phyloP scores from a whole-genome alignment of 148 eudicot species.

The Pharnaceum exiguum region DNA sequence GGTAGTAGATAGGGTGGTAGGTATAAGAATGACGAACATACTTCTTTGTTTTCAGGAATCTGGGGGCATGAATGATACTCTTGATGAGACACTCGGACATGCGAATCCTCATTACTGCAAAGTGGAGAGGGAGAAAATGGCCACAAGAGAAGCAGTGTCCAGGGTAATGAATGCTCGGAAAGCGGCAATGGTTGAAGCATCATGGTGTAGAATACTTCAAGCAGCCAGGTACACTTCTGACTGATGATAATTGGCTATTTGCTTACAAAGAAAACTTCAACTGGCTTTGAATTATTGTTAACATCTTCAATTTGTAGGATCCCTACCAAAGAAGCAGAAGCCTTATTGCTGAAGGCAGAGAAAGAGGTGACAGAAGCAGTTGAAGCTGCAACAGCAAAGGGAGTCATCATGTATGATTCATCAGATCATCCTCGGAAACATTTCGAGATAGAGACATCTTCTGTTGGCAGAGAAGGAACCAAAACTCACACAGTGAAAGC shows the following conservation, averaged over 20 bases:
- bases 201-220: slow-evolving; percentile 88
- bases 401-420: slow-evolving; percentile 74
- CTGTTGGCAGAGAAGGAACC: slow-evolving; percentile 42
- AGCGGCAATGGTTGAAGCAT: slow-evolving; percentile 97
- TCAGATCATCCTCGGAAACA: slow-evolving; percentile 54
- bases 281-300: not conserved
- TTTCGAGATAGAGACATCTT: slow-evolving; percentile 46
- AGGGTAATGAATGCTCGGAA: slow-evolving; percentile 84
- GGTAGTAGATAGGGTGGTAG: too few relatives aligned
- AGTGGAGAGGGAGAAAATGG: slow-evolving; percentile 77
- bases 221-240: slow-evolving; percentile 56
- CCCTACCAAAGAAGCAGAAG: slow-evolving; percentile 72
- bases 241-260: not conserved
- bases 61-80: slow-evolving; percentile 81
- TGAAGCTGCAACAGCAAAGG: slow-evolving; percentile 73
- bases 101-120: slow-evolving; percentile 87
- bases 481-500: slow-evolving; percentile 62
- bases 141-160: slow-evolving; percentile 73
- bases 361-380: slow-evolving; percentile 61
- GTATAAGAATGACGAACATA: not conserved
- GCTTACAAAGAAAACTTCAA: not conserved
- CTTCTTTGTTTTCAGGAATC: slow-evolving; percentile 53
- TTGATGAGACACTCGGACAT: slow-evolving; percentile 87
- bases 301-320: slow-evolving; percentile 39
- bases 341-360: slow-evolving; percentile 54